Evolutionary conservation across 2,329 filamentous ascomycete species (phyloP).

Genomic region (Arthroderma sp.): DNA sequence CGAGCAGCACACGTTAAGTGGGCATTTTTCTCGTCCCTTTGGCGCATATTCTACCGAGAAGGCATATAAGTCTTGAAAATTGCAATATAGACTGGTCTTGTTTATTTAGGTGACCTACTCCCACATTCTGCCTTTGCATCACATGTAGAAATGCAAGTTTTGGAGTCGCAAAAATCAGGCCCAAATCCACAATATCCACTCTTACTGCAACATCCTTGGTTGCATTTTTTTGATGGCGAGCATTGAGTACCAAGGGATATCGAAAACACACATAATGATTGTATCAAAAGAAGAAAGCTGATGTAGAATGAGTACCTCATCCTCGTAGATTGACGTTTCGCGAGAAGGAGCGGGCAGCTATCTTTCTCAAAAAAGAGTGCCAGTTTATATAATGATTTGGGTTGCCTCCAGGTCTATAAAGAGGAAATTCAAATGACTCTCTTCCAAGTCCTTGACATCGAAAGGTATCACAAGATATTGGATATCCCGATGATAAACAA

Average conservation of each 20-base stretch:
- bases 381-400: too few relatives aligned
- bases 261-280: too few relatives aligned
- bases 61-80: not conserved
- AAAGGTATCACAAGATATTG: too few relatives aligned
- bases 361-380: too few relatives aligned
- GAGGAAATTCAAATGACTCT: too few relatives aligned
- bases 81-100: not conserved
- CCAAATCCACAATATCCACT: conserved; percentile 1
- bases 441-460: too few relatives aligned
- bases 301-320: too few relatives aligned
- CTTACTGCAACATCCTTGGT: conserved; percentile 1
- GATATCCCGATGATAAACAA: too few relatives aligned
- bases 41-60: not conserved
- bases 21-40: conserved; percentile 14
- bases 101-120: not conserved
- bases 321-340: too few relatives aligned
- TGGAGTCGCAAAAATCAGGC: conserved; percentile 12
- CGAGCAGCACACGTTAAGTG: conserved; percentile 27
- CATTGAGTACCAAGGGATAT: not conserved
- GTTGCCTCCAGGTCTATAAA: too few relatives aligned
- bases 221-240: conserved; percentile 1
- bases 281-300: too few relatives aligned
- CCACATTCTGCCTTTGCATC: conserved; percentile 28
- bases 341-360: too few relatives aligned
- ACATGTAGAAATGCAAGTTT: conserved; percentile 19